phyloP scores from a whole-genome alignment of 345 rosid species.

The Linum lewisii region DNA sequence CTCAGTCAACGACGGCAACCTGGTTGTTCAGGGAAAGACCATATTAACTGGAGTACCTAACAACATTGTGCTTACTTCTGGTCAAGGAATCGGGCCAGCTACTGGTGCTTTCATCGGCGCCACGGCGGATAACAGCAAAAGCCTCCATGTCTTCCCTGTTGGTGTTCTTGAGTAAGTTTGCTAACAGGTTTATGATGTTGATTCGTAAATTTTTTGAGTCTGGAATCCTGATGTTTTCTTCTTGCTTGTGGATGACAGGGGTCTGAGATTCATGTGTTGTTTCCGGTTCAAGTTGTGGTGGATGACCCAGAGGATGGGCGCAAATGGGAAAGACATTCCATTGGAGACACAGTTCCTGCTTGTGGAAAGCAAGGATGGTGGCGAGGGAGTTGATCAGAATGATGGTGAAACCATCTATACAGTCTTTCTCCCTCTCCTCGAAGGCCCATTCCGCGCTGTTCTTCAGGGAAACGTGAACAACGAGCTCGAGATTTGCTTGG shows the following conservation, averaged over 20 bases:
- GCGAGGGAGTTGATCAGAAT: slow-evolving; percentile 38
- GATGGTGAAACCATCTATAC: slow-evolving; percentile 62
- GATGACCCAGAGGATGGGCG: slow-evolving; percentile 99
- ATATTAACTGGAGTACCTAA: slow-evolving; percentile 78
- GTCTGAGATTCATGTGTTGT: slow-evolving; percentile 66
- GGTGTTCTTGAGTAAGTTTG: slow-evolving; percentile 70
- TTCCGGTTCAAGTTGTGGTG: slow-evolving; percentile 99
- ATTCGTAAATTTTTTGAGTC: background rate
- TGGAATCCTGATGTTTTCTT: background rate
- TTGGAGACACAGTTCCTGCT: slow-evolving; percentile 96
- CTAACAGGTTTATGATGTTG: background rate
- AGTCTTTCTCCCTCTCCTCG: slow-evolving; percentile 87
- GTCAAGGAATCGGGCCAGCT: slow-evolving; percentile 47
- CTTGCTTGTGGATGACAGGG: slow-evolving; percentile 37
- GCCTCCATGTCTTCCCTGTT: slow-evolving; percentile 87
- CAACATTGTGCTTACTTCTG: slow-evolving; percentile 67
- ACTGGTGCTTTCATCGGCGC: slow-evolving; percentile 89
- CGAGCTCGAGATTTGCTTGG: slow-evolving; percentile 85
- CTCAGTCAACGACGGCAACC: slow-evolving; percentile 65
- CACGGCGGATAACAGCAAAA: slow-evolving; percentile 59
- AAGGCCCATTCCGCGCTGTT: slow-evolving; percentile 91
- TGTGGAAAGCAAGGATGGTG: slow-evolving; percentile 62
- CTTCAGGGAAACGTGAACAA: slow-evolving; percentile 81
- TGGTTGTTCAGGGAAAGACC: slow-evolving; percentile 90
- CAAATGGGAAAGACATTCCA: slow-evolving; percentile 76